phyloP scores from a whole-genome alignment of 805 yeast species.

The Starmerella powellii region DNA sequence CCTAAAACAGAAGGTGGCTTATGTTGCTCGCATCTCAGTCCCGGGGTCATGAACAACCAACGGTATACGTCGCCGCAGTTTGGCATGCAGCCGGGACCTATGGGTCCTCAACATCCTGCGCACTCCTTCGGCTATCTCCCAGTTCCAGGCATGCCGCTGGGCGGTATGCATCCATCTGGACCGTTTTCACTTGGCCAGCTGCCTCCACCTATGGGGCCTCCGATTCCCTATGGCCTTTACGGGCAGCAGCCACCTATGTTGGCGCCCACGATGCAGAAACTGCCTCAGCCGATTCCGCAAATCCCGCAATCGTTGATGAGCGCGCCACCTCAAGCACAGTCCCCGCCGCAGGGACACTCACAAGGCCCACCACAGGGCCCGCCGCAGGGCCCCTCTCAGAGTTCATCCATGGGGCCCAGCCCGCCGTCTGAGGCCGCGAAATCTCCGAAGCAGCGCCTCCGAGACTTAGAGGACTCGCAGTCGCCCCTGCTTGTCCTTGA shows the following conservation, averaged over 20 bases:
- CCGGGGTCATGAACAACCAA: neutral
- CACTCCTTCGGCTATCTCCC: neutral
- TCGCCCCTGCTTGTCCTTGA: conserved; percentile 24
- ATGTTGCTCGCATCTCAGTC: conserved; percentile 8
- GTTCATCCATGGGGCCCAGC: neutral
- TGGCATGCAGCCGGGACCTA: neutral
- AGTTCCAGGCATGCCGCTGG: conserved; percentile 3
- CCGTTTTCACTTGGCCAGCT: neutral
- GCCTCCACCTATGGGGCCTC: neutral
- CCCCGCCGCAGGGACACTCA: neutral
- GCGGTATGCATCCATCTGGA: neutral
- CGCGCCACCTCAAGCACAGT: neutral
- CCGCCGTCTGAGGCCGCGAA: neutral
- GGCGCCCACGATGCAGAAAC: neutral
- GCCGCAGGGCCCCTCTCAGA: neutral
- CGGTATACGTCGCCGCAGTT: neutral
- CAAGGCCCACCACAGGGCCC: neutral
- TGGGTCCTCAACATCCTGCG: neutral
- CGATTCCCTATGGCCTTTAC: neutral
- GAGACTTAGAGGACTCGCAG: neutral
- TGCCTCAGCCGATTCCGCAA: no score
- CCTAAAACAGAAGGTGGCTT: neutral
- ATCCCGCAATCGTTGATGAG: neutral
- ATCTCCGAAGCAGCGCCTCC: neutral
- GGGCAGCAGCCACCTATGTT: neutral